phyloP scores from a whole-genome alignment of 129 eudicot species.

The carrot (Daucus carota) region DH1_v3.0 NC_030381.2:41471501-41472000 shows the following conservation, averaged over 20 bases:
- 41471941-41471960: not conserved
- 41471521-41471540: slow-evolving; percentile 22
- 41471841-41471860: not conserved
- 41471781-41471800: slow-evolving; percentile 24
- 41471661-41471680: slow-evolving; percentile 23
- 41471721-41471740: slow-evolving; percentile 24
- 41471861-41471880: not conserved
- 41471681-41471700: slow-evolving; percentile 27
- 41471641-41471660: slow-evolving; percentile 9
- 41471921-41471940: not conserved
- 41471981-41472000: not conserved
- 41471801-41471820: slow-evolving; percentile 39
- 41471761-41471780: not conserved
- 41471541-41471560: slow-evolving; percentile 16
- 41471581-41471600: slow-evolving; percentile 48
- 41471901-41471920: not conserved
- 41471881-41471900: not conserved
- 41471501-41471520: slow-evolving; percentile 25
- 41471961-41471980: not conserved
- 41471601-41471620: slow-evolving; percentile 19
- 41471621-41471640: slow-evolving; percentile 1
- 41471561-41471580: slow-evolving; percentile 19
- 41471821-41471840: not conserved
- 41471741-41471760: slow-evolving; percentile 21
- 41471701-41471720: slow-evolving; percentile 15